Evolutionary conservation across 495 filamentous ascomycete genomes (phyloP), one percentile per base, ranked within the genome.

Genomic region (Letharia columbiana): DNA sequence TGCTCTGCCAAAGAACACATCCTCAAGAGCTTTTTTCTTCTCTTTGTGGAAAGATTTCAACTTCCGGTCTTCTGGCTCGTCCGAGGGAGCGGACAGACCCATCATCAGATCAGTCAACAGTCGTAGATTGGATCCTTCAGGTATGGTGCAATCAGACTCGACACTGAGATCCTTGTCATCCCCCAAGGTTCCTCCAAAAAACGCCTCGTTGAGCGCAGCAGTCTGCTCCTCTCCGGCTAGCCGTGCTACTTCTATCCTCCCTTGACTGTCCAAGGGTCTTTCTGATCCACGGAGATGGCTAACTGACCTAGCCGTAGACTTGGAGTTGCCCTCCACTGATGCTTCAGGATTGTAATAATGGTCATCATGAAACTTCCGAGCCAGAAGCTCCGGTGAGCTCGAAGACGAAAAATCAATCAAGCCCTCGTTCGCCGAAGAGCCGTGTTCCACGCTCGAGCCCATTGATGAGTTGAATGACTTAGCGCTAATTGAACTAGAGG

Each of bases 111-210:
- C 33, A 12, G 47, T 52, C 52, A 59, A 58, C 15, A 49, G 50
- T 33, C 23, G 63, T 42, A 56, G 18, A 20, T 66, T 56, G 58
- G 58, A 52, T 49, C 40, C 40, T n/a, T 40, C 28, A 9, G 45
- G 45, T 28, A 62, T 54, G 3, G 1, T 47, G 6, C 33, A 42
- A 20, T 39, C 28, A 57, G 23, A 3, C 45, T 42, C 42, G 50
- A 58, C 17, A 42, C 52, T 58, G 20, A 17, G 60, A 4, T 33
- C 23, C 20, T 49, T 42, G 49, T 56, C 33, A 47, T 63, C 52
- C 40, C 20, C 54, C 47, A 20, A 3, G 12, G 9, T 3, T 18
- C 31, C 31, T 9, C 49, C 37, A 4, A 58, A n/a, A 40, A 31
- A 20, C 2, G 33, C 20, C 13, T 20, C n/a, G 18, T 65, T 45